These are phyloP conservation scores for Pseudotsuga menziesii DNA, from an alignment of 75 land plant genomes.

Conservation along the genomic window DNA sequence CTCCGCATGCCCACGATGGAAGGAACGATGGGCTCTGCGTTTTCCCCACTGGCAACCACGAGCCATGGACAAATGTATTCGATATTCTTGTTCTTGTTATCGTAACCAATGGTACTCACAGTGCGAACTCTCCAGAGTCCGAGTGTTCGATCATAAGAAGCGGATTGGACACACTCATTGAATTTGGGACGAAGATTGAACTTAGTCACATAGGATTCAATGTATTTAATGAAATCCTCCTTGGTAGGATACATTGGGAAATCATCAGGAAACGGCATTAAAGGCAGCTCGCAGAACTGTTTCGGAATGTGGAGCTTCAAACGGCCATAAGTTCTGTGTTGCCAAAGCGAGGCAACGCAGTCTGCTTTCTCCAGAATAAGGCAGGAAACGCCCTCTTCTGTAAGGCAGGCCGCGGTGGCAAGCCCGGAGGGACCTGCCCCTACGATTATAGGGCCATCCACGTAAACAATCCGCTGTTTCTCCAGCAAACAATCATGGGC, in stretches of 20 bases:
- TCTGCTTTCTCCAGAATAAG: constrained; percentile 47
- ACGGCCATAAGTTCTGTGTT: constrained; percentile 56
- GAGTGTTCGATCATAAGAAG: constrained; percentile 28
- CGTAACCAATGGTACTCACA: not conserved
- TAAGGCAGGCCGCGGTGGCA: constrained; percentile 69
- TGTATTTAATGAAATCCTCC: constrained; percentile 54
- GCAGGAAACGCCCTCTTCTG: constrained; percentile 24
- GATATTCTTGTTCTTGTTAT: not conserved
- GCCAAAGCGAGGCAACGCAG: constrained; percentile 73
- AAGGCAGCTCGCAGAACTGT: constrained; percentile 72
- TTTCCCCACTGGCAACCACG: constrained; percentile 87
- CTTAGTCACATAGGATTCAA: constrained; percentile 37
- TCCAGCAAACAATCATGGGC: not conserved
- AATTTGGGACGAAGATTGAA: constrained; percentile 52
- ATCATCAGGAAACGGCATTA: constrained; percentile 39
- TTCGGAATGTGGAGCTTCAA: constrained; percentile 71
- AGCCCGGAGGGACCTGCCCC: constrained; percentile 85
- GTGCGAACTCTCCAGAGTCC: constrained; percentile 52
- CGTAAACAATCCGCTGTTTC: not conserved
- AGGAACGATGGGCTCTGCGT: constrained; percentile 66
- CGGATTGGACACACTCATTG: constrained; percentile 34
- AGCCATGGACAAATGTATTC: constrained; percentile 44
- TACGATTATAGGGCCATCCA: constrained; percentile 55
- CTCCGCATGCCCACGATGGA: constrained; percentile 33
- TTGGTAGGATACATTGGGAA: constrained; percentile 65